A percentile compares a stretch with the other conserved stretches of the same genome.
Evolutionary conservation across 2,329 filamentous ascomycete genomes (phyloP).

Genomic region (Hypoxylon sp.): DNA sequence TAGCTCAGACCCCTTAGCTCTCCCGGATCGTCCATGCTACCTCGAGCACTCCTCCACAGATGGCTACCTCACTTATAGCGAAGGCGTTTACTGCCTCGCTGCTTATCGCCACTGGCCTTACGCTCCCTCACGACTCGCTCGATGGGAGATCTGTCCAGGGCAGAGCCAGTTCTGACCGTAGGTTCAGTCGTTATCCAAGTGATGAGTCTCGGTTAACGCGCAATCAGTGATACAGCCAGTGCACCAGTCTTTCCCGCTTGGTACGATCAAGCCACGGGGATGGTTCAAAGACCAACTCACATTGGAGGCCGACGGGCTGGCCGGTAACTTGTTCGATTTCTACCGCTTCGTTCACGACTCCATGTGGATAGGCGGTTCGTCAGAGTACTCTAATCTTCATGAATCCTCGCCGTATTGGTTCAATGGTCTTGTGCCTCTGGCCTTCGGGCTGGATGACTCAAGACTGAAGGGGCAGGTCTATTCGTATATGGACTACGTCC

Average conservation of each 20-base stretch:
- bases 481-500: conserved; percentile 61
- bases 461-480: conserved; percentile 66
- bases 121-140: conserved; percentile 30
- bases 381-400: conserved; percentile 67
- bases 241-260: conserved; percentile 49
- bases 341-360: conserved; percentile 68
- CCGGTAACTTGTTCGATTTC: conserved; percentile 63
- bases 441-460: conserved; percentile 64
- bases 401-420: conserved; percentile 72
- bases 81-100: conserved; percentile 38
- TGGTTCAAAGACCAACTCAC: conserved; percentile 52
- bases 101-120: conserved; percentile 24
- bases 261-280: conserved; percentile 51
- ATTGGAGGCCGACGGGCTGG: conserved; percentile 49
- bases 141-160: neutral
- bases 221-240: conserved; percentile 51
- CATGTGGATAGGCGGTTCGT: conserved; percentile 65
- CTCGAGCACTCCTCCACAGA: conserved; percentile 20
- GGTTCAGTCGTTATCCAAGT: neutral
- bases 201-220: conserved; percentile 24
- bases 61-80: conserved; percentile 37
- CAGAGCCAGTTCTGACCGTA: conserved; percentile 34
- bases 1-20: conserved; percentile 2
- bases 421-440: conserved; percentile 70
- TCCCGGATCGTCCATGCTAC: conserved; percentile 15